Evolutionary conservation across 2,329 filamentous ascomycete genomes (phyloP).

Genomic region (Hymenoscyphus fraxineus): DNA sequence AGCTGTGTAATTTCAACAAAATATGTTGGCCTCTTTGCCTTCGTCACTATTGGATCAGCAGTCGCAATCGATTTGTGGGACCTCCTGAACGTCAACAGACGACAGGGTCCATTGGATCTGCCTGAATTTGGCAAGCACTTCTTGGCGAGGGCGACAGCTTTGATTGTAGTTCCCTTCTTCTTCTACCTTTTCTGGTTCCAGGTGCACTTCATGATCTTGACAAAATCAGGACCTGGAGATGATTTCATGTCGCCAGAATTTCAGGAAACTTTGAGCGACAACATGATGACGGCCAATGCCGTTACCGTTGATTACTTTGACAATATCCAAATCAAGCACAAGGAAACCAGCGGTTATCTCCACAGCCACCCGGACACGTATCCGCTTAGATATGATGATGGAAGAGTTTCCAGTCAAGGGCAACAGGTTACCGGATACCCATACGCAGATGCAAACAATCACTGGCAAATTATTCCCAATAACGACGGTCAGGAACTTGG

Average conservation of each 20-base stretch:
- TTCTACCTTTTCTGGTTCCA: slow-evolving; percentile 99
- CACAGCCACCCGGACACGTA: slow-evolving; percentile 90
- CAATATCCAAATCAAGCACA: slow-evolving; percentile 81
- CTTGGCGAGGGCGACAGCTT: slow-evolving; percentile 74
- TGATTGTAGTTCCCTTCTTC: slow-evolving; percentile 89
- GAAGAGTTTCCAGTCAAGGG: slow-evolving; percentile 92
- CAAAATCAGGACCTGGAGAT: slow-evolving; percentile 85
- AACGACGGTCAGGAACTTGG: slow-evolving; percentile 55
- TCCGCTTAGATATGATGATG: slow-evolving; percentile 93
- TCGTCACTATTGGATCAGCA: slow-evolving; percentile 92
- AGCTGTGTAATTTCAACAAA: slow-evolving; percentile 98
- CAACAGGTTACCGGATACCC: slow-evolving; percentile 98
- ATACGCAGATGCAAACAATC: slow-evolving; percentile 97
- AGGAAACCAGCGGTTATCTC: slow-evolving; percentile 94
- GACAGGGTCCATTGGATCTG: slow-evolving; percentile 74
- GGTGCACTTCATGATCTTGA: slow-evolving; percentile 91
- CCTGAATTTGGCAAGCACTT: slow-evolving; percentile 86
- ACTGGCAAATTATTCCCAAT: slow-evolving; percentile 86
- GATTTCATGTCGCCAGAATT: slow-evolving; percentile 99
- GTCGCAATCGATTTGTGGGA: slow-evolving; percentile 95
- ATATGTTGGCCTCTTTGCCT: slow-evolving; percentile 95
- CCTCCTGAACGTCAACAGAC: slow-evolving; percentile 82
- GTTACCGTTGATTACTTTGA: slow-evolving; percentile 89
- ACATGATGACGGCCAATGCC: slow-evolving; percentile 83
- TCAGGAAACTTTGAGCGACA: slow-evolving; percentile 94